Base-by-base conservation (phyloP, 805 yeast species). In the Candida ascalaphidarum region DNA sequence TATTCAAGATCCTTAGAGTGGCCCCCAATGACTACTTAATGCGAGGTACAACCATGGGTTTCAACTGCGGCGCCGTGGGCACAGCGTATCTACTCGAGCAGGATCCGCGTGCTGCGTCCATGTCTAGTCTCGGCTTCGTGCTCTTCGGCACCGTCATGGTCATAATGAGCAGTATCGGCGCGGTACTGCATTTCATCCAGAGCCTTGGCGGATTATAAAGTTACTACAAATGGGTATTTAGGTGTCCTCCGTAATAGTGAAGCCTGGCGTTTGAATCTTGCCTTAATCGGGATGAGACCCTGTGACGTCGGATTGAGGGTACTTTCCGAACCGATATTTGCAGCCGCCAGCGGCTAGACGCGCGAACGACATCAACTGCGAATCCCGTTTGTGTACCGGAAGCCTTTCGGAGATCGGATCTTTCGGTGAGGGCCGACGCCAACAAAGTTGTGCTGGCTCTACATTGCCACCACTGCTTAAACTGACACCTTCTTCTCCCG, bases 91-190 rank as follows among this genome's bases (percentile, higher is more conserved):
- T 82, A 26, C 52, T 82, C 20, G 70, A 71, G 15, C 65, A 67
- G 18, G 88, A 81, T 43, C 81, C 92, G 10, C 60, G 89, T 39
- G 89, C 92, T 10, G 88, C 86, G 2, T 83, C 86, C 3, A 72
- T 82, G 66, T 74, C 84, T 35, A 68, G 80, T 5, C 61, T 82
- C 42, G 68, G 81, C 35, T 82, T 82, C 52, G 74, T 78, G 13
- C 46, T 79, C 13, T 82, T 72, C 46, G 94, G 94, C 5, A 74
- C 86, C 0, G 48, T 74, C 10, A 75, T 82, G 83, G 74, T 82
- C 23, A 61, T 82, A 4, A 37, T 82, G 49, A 71, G 80, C 8
- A 75, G 81, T 26, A 72, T 82, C 22, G 61, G 57, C 1, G 54
- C 52, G 4, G 43, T 62, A 1, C 38, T 56, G 21, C 50, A 55